These are phyloP conservation scores for Durio zibethinus DNA, from an alignment of 345 rosid genomes.

Conservation along the genomic window DNA sequence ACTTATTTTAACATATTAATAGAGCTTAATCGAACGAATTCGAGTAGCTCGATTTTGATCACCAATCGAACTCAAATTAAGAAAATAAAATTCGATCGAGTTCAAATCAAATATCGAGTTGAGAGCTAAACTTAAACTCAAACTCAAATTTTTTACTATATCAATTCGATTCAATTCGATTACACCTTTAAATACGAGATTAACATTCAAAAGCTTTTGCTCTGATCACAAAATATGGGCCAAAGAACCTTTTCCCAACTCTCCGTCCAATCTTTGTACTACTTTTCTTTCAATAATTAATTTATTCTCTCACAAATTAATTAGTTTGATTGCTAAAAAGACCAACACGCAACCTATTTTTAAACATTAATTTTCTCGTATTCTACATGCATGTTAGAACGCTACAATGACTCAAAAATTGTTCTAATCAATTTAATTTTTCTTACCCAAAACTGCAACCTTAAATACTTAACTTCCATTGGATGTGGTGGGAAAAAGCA, in stretches of 20 bases:
- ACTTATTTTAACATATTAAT: too few relatives aligned
- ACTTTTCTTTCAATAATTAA: not conserved
- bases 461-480: constrained; percentile 12
- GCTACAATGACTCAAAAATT: not conserved
- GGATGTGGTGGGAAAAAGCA: not conserved
- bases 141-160: too few relatives aligned
- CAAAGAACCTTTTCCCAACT: constrained; percentile 9
- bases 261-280: not conserved
- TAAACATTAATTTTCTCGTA: not conserved
- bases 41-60: too few relatives aligned
- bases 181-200: too few relatives aligned
- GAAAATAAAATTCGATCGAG: too few relatives aligned
- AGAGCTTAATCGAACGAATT: too few relatives aligned
- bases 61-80: too few relatives aligned
- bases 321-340: not conserved
- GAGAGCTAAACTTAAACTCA: too few relatives aligned
- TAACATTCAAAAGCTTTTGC: constrained; percentile 25
- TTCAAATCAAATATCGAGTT: too few relatives aligned
- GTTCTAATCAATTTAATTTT: not conserved
- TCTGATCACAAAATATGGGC: constrained; percentile 15
- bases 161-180: too few relatives aligned
- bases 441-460: constrained; percentile 5
- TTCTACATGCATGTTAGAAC: not conserved
- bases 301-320: not conserved
- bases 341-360: not conserved